A percentile compares a stretch with the other conserved stretches of the same genome.
These are phyloP conservation scores for Dendrobium nobile DNA, from an alignment of 106 monocot genomes.

Conservation along the genomic window DNA sequence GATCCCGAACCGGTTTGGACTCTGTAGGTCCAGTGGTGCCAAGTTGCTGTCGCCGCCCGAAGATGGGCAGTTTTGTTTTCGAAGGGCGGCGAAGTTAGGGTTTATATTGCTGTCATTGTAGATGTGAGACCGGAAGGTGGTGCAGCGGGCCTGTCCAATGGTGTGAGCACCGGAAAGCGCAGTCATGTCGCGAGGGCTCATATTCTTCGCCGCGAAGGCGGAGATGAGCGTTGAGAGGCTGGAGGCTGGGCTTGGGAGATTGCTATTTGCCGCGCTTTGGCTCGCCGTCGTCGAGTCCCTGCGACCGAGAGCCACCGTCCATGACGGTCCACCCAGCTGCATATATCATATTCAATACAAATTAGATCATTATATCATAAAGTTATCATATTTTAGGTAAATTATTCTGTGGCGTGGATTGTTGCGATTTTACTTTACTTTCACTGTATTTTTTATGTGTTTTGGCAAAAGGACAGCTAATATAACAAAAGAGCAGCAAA, in stretches of 20 bases:
- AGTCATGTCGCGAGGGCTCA: constrained; percentile 29
- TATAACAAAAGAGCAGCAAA: too few relatives aligned
- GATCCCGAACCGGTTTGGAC: constrained; percentile 30
- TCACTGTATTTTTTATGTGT: too few relatives aligned
- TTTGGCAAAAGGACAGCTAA: too few relatives aligned
- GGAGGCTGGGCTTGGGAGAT: constrained; percentile 15
- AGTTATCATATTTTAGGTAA: too few relatives aligned
- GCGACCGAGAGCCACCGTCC: constrained; percentile 25
- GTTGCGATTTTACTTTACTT: too few relatives aligned
- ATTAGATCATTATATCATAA: too few relatives aligned
- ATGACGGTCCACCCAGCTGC: constrained; percentile 27
- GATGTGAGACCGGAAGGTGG: constrained; percentile 20
- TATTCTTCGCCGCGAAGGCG: constrained; percentile 17
- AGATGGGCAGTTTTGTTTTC: constrained; percentile 28
- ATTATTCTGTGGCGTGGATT: too few relatives aligned
- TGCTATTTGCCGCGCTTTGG: constrained; percentile 19
- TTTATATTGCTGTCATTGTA: constrained; percentile 28
- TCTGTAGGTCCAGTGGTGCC: constrained; percentile 31
- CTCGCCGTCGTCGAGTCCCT: constrained; percentile 29
- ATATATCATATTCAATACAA: too few relatives aligned
- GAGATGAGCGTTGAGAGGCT: constrained; percentile 12
- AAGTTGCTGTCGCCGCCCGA: constrained; percentile 39
- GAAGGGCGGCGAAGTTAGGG: constrained; percentile 14
- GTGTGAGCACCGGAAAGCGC: constrained; percentile 43
- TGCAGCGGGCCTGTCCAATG: constrained; percentile 28